phyloP scores from a whole-genome alignment of 2,329 filamentous ascomycete species.

The Aspergillus neotritici region DNA sequence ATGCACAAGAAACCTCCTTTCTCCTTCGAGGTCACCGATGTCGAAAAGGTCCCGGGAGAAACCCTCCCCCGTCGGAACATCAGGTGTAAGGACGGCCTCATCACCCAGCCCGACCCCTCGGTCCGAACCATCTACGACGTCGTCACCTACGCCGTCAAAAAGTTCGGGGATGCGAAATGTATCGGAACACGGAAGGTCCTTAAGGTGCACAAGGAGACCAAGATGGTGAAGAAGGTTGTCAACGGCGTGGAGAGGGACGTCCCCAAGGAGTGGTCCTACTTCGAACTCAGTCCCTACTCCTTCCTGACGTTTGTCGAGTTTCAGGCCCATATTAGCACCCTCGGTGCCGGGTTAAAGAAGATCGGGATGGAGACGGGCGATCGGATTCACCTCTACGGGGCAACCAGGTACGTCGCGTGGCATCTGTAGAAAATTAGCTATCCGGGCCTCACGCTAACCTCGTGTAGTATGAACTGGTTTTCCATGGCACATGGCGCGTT shows the following conservation, averaged over 20 bases:
- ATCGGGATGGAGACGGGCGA: not conserved
- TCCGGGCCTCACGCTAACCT: too few relatives aligned
- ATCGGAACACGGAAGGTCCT: not conserved
- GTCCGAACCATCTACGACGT: not conserved
- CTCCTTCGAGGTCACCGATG: not conserved
- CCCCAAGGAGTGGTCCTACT: constrained; percentile 1
- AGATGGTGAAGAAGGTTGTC: constrained; percentile 1
- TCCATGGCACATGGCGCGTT: too few relatives aligned
- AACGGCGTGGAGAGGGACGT: not conserved
- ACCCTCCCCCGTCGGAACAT: not conserved
- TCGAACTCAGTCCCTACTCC: not conserved
- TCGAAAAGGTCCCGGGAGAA: not conserved
- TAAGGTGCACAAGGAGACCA: not conserved
- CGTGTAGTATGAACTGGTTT: too few relatives aligned
- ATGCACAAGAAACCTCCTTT: not conserved
- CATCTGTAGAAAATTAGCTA: too few relatives aligned
- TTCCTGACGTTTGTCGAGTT: constrained; percentile 1
- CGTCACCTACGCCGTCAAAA: not conserved
- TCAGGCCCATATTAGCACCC: not conserved
- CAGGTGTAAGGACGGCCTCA: constrained; percentile 1
- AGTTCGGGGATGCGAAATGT: not conserved
- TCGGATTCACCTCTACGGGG: not conserved
- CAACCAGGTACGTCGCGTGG: not conserved
- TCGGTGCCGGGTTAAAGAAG: not conserved
- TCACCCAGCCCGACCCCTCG: constrained; percentile 1